Base-by-base conservation (phyloP, 495 filamentous ascomycete species). In the Hypoxylon trugodes region DNA sequence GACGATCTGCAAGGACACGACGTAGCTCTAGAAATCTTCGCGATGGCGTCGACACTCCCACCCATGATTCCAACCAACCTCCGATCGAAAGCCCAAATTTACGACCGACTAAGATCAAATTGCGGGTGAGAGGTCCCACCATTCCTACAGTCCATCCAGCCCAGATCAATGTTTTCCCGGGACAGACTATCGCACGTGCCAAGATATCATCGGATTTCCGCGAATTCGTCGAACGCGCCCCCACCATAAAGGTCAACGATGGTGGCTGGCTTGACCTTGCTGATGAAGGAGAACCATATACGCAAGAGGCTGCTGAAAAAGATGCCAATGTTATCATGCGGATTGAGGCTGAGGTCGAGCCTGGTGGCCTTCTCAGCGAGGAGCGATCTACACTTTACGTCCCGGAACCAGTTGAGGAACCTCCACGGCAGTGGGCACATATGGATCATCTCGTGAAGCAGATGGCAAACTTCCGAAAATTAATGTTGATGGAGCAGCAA, bases 401-500 rank as follows among this genome's bases (percentile, higher is more conserved):
- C n/a, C 88, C 89, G 0, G 92, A 96, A 21, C 82, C 86, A 0
- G 90, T 90, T 56, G 82, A 86, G 38, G 89, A 91, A 60, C 90
- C 89, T 2, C 82, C 87, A 4, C 84, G 83, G 54, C 91, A 91
- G 50, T 97, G 91, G 76, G 87, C 87, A 12, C 93, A 97, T 68
- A 83, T 85, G 54, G 93, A 97, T 69, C 90, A 97, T 68, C 81
- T 98, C 6, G 83, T 91, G 36, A 86, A 87, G 10, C 92, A 96
- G 65, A 91, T 90, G 38, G 61, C 90, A 8, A 85, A 92, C 62
- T 93, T 98, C 66, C 86, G 90, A 35, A 87, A 84, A 61, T 78
- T 96, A 33, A 82, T 97, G 78, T 76, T 87, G 18, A 81, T 86
- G 49, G 96, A 98, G 72, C 85, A 89, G 53, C 84, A 82, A 61